Conservation (phyloP, 306 rosid genomes). For the Sphenostylis stenocarpa region DNA sequence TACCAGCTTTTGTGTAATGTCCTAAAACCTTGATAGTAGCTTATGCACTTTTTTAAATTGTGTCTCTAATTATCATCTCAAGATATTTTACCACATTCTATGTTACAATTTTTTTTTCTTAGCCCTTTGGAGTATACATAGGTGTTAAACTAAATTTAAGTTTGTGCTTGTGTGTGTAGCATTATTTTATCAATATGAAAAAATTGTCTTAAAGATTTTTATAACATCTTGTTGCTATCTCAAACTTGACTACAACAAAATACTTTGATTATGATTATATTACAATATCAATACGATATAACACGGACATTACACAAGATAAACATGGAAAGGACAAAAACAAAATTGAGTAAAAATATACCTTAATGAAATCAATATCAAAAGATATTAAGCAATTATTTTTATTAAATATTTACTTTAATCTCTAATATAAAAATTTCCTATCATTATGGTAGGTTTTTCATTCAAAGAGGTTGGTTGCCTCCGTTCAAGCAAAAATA, state of each 20-base stretch:
- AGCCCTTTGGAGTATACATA: background rate
- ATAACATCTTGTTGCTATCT: too few species aligned
- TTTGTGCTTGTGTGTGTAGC: too few species aligned
- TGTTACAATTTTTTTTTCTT: background rate
- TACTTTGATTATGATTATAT: background rate
- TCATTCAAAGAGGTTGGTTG: constrained; percentile 50
- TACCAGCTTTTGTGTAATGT: too few species aligned
- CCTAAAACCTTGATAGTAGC: background rate
- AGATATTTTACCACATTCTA: background rate
- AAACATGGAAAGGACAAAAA: background rate
- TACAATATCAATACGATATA: background rate
- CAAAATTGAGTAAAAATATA: background rate
- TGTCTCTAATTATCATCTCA: background rate
- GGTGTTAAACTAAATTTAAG: too few species aligned
- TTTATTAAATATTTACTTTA: constrained; percentile 13
- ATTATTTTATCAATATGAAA: too few species aligned
- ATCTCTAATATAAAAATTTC: constrained; percentile 24
- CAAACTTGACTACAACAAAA: background rate
- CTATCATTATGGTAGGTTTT: constrained; percentile 38
- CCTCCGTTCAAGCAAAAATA: constrained; percentile 47
- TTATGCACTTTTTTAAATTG: background rate
- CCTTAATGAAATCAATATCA: background rate
- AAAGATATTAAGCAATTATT: constrained; percentile 6
- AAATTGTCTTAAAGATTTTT: too few species aligned
- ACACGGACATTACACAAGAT: background rate